phyloP scores from a whole-genome alignment of 495 filamentous ascomycete species.

The Xylaria sp. region DNA sequence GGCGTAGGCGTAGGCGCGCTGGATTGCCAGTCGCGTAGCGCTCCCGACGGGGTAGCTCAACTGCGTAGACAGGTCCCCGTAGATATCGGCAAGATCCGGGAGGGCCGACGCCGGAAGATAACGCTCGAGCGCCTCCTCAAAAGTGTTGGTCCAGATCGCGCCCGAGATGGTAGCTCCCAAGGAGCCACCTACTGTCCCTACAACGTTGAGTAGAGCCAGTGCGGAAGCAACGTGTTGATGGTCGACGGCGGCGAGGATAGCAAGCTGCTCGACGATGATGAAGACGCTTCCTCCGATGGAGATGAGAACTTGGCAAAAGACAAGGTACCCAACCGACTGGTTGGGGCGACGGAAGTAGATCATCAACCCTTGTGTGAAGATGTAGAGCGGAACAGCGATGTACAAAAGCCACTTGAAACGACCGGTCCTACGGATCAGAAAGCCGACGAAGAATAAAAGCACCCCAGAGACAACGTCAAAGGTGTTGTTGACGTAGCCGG shows the following conservation, averaged over 20 bases:
- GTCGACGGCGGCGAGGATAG: slow-evolving; percentile 67
- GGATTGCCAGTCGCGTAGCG: slow-evolving; percentile 63
- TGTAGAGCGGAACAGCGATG: slow-evolving; percentile 61
- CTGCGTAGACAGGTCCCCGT: slow-evolving; percentile 64
- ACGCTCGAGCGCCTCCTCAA: slow-evolving; percentile 59
- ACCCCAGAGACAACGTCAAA: slow-evolving; percentile 38
- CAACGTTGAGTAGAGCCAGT: slow-evolving; percentile 69
- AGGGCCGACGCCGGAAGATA: slow-evolving; percentile 63
- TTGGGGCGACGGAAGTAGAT: slow-evolving; percentile 65
- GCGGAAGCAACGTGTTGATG: slow-evolving; percentile 70
- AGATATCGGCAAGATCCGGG: slow-evolving; percentile 58
- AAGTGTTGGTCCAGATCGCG: slow-evolving; percentile 66
- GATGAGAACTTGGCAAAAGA: slow-evolving; percentile 69
- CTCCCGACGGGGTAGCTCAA: slow-evolving; percentile 63
- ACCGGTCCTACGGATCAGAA: slow-evolving; percentile 44
- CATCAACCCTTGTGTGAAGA: slow-evolving; percentile 69
- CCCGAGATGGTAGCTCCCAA: slow-evolving; percentile 71
- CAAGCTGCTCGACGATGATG: slow-evolving; percentile 69
- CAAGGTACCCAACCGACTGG: slow-evolving; percentile 59
- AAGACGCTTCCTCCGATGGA: slow-evolving; percentile 70
- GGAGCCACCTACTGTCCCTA: slow-evolving; percentile 71
- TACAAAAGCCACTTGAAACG: slow-evolving; percentile 61
- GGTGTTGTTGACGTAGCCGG: slow-evolving; percentile 56
- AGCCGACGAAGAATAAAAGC: slow-evolving; percentile 37
- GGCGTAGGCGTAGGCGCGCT: slow-evolving; percentile 60